Evolutionary conservation across 352 stramenopile species (phyloP).

Genomic region (Phytopythium kandeliae): DNA sequence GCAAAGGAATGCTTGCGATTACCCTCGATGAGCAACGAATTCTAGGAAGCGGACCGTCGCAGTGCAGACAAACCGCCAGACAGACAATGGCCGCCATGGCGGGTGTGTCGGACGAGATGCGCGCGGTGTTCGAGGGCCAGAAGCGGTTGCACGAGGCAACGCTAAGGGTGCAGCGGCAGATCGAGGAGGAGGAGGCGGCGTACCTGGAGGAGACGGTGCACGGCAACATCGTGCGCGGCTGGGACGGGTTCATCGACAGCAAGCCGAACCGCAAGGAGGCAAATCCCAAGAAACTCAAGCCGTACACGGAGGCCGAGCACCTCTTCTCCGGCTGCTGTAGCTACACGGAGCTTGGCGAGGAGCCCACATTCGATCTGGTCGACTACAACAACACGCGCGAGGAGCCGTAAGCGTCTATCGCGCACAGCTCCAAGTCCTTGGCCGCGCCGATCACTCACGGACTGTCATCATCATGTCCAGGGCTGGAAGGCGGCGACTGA

Average conservation of each 20-base stretch:
- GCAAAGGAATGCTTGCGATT: no score
- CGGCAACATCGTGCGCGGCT: slow-evolving; percentile 85
- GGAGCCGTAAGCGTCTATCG: slow-evolving; percentile 9
- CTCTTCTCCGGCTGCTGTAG: slow-evolving; percentile 75
- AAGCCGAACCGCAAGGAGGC: slow-evolving; percentile 75
- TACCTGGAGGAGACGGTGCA: slow-evolving; percentile 83
- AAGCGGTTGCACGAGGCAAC: slow-evolving; percentile 65
- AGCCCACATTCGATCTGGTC: slow-evolving; percentile 49
- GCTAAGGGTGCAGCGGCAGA: slow-evolving; percentile 63
- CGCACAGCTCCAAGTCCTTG: no score
- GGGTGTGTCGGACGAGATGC: slow-evolving; percentile 60
- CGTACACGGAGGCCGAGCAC: slow-evolving; percentile 72
- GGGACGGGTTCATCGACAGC: slow-evolving; percentile 83
- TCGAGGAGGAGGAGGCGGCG: slow-evolving; percentile 68
- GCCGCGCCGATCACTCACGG: no score
- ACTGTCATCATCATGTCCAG: slow-evolving; percentile 1
- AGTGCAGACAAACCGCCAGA: no score
- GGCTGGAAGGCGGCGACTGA: slow-evolving; percentile 32
- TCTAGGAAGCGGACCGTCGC: no score
- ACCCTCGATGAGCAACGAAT: no score
- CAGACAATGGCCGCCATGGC: not conserved
- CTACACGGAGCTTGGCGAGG: slow-evolving; percentile 43
- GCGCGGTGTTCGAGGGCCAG: slow-evolving; percentile 63
- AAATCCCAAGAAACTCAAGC: slow-evolving; percentile 73
- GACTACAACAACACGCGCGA: slow-evolving; percentile 33